phyloP scores from a whole-genome alignment of 768 basidiomycete species.

The Leccinum rimulosum region DNA sequence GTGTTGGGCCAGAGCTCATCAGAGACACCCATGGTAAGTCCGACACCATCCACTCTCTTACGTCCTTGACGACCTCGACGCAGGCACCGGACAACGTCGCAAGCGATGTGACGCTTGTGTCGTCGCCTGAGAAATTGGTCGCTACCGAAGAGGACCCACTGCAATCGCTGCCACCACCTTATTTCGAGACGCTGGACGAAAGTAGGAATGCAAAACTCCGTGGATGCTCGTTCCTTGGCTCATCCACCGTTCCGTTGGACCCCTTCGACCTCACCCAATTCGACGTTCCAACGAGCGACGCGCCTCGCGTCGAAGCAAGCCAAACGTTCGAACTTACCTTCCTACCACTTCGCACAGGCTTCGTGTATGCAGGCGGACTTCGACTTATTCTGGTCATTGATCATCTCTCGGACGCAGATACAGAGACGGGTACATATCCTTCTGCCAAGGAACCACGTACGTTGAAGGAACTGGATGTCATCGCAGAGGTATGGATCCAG shows the following conservation, averaged over 20 bases:
- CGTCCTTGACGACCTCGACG: neutral
- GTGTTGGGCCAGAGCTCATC: conserved; percentile 10
- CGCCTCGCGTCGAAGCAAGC: conserved; percentile 36
- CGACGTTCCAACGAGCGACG: conserved; percentile 3
- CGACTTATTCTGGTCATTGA: conserved; percentile 67
- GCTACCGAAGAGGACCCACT: conserved; percentile 6
- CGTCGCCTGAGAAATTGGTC: conserved; percentile 16
- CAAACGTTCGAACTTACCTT: conserved; percentile 67
- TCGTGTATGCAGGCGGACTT: conserved; percentile 64
- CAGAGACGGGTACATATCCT: conserved; percentile 19
- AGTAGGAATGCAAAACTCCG: conserved; percentile 27
- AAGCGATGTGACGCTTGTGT: conserved; percentile 10
- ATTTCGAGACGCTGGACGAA: conserved; percentile 42
- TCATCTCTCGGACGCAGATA: conserved; percentile 39
- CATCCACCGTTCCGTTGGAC: conserved; percentile 49
- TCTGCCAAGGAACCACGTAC: conserved; percentile 40
- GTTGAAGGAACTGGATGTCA: conserved; percentile 68
- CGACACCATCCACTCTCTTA: conserved; percentile 6
- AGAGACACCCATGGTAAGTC: conserved; percentile 5
- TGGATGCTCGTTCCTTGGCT: conserved; percentile 46
- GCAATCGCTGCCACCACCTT: conserved; percentile 43
- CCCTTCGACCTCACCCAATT: conserved; percentile 36
- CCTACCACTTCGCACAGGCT: conserved; percentile 56
- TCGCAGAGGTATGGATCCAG: conserved; percentile 70
- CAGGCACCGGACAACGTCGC: conserved; percentile 1